Percentiles rank a stretch among this genome's conserved stretches.
Conservation (phyloP, 164 flowering plant genomes). For the Macadamia integrifolia region DNA sequence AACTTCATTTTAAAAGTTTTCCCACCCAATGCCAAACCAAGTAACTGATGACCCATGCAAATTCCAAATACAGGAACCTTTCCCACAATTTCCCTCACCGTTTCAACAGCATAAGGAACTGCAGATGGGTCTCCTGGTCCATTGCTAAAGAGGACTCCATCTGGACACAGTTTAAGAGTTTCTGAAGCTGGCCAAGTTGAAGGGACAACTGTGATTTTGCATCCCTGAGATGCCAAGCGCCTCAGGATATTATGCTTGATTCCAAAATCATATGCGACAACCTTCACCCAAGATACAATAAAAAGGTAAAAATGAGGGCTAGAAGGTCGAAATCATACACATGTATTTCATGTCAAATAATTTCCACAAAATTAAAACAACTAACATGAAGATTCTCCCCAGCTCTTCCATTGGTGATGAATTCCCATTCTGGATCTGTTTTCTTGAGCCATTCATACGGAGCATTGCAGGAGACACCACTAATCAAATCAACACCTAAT, state of each 20-base stretch:
- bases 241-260: constrained; percentile 79
- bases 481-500: constrained; percentile 79
- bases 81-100: constrained; percentile 64
- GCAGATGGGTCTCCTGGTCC: constrained; percentile 95
- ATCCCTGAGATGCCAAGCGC: constrained; percentile 72
- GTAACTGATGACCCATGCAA: constrained; percentile 93
- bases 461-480: constrained; percentile 61
- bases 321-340: constrained; percentile 2
- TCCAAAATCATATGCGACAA: constrained; percentile 88
- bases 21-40: constrained; percentile 84
- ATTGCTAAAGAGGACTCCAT: constrained; percentile 87
- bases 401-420: constrained; percentile 30
- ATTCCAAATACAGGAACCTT: constrained; percentile 85
- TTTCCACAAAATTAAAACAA: constrained; percentile 4
- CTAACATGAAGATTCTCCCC: constrained; percentile 47
- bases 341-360: background rate
- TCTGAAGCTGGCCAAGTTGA: constrained; percentile 82
- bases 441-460: constrained; percentile 77
- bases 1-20: constrained; percentile 87
- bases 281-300: constrained; percentile 33
- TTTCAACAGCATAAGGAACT: constrained; percentile 81
- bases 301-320: background rate
- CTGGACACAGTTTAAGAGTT: constrained; percentile 66
- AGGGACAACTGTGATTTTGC: constrained; percentile 83
- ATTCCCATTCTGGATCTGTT: constrained; percentile 65